Evolutionary conservation across 768 basidiomycete genomes (phyloP), one percentile per base, ranked within the genome.

Genomic region (Mycena crocata): DNA sequence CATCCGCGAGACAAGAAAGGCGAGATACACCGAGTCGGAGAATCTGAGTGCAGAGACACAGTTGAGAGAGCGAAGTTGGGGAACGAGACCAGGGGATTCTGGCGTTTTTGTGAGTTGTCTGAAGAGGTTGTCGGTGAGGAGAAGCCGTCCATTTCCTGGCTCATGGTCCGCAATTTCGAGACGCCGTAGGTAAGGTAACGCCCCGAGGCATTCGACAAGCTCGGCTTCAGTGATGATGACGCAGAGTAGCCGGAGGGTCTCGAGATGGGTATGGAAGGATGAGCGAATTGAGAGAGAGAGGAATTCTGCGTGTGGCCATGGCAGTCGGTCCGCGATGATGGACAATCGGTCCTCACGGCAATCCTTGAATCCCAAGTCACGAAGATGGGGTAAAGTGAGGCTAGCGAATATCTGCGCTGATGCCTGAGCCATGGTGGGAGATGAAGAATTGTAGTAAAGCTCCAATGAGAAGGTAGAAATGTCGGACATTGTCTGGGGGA

Each of bases 311-410:
- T 40, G 58, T 2, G 58, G n/a, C 58, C 46, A 49, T 5, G 13
- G 30, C 5, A 56, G 28, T n/a, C n/a, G n/a, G n/a, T n/a, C n/a
- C n/a, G n/a, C n/a, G 24, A 15, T 14, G 26, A 21, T 3, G 8
- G 42, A 23, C 6, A 31, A 23, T 6, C 42, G 9, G 3, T 12
- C 23, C 13, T 39, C 42, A 3, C 21, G 44, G 30, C n/a, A n/a
- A n/a, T n/a, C n/a, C n/a, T n/a, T n/a, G n/a, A 58, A 58, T 34
- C 15, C 28, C 9, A 58, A n/a, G 32, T 46, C 14, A 23, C 31
- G 44, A 14, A 58, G 30, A 31, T 45, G 31, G 34, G 57, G 57
- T 23, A 58, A 31, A 5, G 57, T 46, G 44, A 58, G 44, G 23
- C 9, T 23, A 5, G 21, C 24, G 24, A 58, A 37, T 3, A 46